Conservation (phyloP, 495 filamentous ascomycete species). For the Annulohypoxylon nitens region DNA sequence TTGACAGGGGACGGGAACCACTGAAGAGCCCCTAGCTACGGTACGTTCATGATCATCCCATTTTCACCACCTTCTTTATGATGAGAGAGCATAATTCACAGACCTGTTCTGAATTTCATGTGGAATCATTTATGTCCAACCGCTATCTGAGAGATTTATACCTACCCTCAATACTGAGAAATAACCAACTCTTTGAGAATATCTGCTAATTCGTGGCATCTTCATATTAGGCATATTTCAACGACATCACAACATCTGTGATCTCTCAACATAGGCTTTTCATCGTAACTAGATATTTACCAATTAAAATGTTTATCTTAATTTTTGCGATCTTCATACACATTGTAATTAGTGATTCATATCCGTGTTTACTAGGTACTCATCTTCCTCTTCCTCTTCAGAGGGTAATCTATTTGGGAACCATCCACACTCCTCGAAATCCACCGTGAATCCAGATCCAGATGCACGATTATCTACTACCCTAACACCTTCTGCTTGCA, state of each 20-base stretch:
- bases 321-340: too few relatives aligned
- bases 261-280: background rate
- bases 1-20: conserved; percentile 24
- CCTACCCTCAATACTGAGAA: background rate
- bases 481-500: conserved; percentile 77
- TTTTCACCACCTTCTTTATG: conserved; percentile 56
- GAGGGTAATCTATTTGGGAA: conserved; percentile 74
- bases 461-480: conserved; percentile 70
- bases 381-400: conserved; percentile 52
- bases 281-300: background rate
- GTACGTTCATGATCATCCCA: conserved; percentile 52
- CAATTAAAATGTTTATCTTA: background rate
- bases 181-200: background rate
- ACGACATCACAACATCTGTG: background rate
- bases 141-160: conserved; percentile 76
- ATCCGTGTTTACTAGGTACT: conserved; percentile 2
- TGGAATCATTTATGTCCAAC: conserved; percentile 77
- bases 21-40: conserved; percentile 4
- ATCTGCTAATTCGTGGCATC: conserved; percentile 25
- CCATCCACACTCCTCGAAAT: conserved; percentile 79
- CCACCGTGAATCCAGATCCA: conserved; percentile 74
- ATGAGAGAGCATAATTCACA: conserved; percentile 79
- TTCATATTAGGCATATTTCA: conserved; percentile 24
- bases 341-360: conserved; percentile 4
- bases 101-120: conserved; percentile 83